A percentile compares a stretch with the other conserved stretches of the same genome.
Evolutionary conservation across 257 asterid species (phyloP).

Genomic region (Penstemon newberryi): DNA sequence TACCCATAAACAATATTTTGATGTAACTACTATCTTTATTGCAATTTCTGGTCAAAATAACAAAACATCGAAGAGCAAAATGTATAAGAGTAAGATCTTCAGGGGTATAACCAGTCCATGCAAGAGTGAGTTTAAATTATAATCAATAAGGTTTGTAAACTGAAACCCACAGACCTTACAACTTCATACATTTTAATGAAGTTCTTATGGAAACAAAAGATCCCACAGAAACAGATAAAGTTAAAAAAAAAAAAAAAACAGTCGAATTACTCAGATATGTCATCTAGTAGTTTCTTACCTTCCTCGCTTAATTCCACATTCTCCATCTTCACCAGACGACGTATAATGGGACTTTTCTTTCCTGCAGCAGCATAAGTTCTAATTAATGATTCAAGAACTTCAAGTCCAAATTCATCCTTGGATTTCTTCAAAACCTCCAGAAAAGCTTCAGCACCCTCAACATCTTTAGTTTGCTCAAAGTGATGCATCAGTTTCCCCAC

Average conservation of each 20-base stretch:
- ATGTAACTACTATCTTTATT: no score
- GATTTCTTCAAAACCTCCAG: constrained; percentile 57
- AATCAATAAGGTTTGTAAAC: neutral
- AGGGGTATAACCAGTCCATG: neutral
- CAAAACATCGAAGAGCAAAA: no score
- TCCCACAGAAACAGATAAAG: neutral
- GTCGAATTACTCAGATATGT: constrained; percentile 51
- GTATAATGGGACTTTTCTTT: constrained; percentile 58
- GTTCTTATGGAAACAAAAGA: neutral
- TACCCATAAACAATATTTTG: no score
- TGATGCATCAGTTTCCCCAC: constrained; percentile 55
- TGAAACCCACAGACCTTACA: neutral
- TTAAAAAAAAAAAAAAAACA: neutral
- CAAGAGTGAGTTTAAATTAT: neutral
- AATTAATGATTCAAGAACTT: constrained; percentile 64
- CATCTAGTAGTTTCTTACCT: constrained; percentile 62
- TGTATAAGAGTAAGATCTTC: no score
- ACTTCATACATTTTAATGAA: constrained; percentile 8
- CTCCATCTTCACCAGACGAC: constrained; percentile 83
- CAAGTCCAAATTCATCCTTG: constrained; percentile 43
- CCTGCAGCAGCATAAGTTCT: constrained; percentile 77
- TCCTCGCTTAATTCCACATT: constrained; percentile 71
- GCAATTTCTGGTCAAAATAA: no score
- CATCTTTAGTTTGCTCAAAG: constrained; percentile 69
- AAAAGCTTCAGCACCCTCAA: constrained; percentile 69